These are phyloP conservation scores for Phytophthora brassicae DNA, from an alignment of 352 stramenopile species.

Conservation along the genomic window DNA sequence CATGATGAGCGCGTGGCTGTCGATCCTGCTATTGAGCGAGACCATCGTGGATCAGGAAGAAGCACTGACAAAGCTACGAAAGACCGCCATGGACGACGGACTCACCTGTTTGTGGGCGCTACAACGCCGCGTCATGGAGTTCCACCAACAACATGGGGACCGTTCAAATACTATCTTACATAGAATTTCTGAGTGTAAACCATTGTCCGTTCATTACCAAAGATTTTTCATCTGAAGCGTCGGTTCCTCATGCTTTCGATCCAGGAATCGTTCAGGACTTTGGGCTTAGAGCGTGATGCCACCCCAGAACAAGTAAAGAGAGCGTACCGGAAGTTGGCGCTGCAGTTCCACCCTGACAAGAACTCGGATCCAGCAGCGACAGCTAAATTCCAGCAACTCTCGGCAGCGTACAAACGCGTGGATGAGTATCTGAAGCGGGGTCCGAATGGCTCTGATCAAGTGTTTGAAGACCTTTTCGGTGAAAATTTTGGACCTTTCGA, in stretches of 20 bases:
- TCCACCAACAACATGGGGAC: slow-evolving; percentile 1
- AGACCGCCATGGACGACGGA: slow-evolving; percentile 61
- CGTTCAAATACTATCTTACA: slow-evolving; percentile 1
- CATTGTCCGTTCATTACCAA: slow-evolving; percentile 1
- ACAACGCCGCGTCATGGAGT: slow-evolving; percentile 44
- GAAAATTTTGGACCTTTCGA: slow-evolving; percentile 9
- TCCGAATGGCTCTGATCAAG: slow-evolving; percentile 3
- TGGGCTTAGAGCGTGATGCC: slow-evolving; percentile 47
- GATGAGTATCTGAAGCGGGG: slow-evolving; percentile 49
- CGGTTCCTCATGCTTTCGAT: slow-evolving; percentile 39
- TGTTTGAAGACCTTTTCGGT: slow-evolving; percentile 16
- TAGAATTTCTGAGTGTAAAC: neutral
- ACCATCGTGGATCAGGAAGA: slow-evolving; percentile 53
- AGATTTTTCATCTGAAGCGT: slow-evolving; percentile 11
- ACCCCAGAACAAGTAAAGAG: slow-evolving; percentile 51
- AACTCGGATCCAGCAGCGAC: slow-evolving; percentile 61
- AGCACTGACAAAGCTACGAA: slow-evolving; percentile 40
- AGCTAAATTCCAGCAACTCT: slow-evolving; percentile 69
- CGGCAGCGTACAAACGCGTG: slow-evolving; percentile 68
- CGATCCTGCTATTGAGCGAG: slow-evolving; percentile 68
- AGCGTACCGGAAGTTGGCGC: slow-evolving; percentile 61
- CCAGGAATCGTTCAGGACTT: slow-evolving; percentile 42
- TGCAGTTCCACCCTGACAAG: slow-evolving; percentile 77
- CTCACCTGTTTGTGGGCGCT: slow-evolving; percentile 66
- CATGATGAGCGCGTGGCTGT: slow-evolving; percentile 60